Evolutionary conservation across 169 alveolate species (phyloP).

Genomic region (Plasmodium reichenowi): DNA sequence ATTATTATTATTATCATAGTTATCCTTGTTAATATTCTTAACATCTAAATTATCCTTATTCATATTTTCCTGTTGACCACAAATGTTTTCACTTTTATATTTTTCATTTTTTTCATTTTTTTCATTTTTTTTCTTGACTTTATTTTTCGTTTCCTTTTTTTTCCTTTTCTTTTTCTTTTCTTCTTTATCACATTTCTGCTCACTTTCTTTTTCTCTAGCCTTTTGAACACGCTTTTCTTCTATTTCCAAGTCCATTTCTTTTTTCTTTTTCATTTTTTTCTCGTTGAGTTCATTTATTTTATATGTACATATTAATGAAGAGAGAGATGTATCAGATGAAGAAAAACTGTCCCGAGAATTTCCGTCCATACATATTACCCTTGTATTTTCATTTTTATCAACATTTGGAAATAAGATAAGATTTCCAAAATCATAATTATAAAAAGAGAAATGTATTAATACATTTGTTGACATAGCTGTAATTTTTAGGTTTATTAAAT

Average conservation of each 20-base stretch:
- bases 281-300: conserved; percentile 30
- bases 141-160: background rate
- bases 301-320: conserved; percentile 36
- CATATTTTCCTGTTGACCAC: background rate
- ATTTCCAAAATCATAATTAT: conserved; percentile 72
- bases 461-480: conserved; percentile 40
- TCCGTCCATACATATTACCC: conserved; percentile 1
- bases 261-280: conserved; percentile 6
- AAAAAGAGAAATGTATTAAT: conserved; percentile 64
- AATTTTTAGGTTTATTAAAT: conserved; percentile 42
- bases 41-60: background rate
- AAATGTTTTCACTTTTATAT: background rate
- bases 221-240: conserved; percentile 3
- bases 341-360: conserved; percentile 20
- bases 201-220: background rate
- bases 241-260: conserved; percentile 4
- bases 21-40: conserved; percentile 8
- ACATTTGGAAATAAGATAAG: conserved; percentile 51
- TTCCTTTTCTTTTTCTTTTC: background rate
- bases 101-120: background rate
- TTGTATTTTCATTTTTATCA: conserved; percentile 19
- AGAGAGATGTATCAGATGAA: conserved; percentile 38
- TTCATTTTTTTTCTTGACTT: background rate
- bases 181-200: background rate
- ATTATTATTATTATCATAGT: background rate